Percentiles rank a stretch among this genome's conserved stretches.
Conservation (phyloP, 163 green algal genomes). For the Chloromonas sp. region DNA sequence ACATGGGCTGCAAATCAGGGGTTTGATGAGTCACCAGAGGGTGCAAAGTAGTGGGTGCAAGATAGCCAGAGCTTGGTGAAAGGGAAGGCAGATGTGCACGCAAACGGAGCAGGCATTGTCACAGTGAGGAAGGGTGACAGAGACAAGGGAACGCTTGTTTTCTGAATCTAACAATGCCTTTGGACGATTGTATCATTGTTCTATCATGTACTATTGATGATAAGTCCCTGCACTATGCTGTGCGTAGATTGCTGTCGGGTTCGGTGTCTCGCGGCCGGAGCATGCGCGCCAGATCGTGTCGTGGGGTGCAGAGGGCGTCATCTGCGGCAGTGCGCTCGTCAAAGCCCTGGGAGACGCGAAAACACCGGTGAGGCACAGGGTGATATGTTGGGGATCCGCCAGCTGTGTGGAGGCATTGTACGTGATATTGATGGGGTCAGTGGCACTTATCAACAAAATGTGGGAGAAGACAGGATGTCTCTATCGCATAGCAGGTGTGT, state of each 20-base stretch:
- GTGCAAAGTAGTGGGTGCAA: background rate
- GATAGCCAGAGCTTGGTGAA: background rate
- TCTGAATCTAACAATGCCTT: background rate
- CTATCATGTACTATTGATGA: background rate
- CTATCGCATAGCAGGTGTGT: no score
- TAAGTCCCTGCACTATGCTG: no score
- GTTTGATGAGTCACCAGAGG: background rate
- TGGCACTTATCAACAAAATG: no score
- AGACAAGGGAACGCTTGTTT: background rate
- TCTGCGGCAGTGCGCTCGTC: conserved; percentile 91
- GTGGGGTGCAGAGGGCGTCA: conserved; percentile 91
- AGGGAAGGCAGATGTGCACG: no score
- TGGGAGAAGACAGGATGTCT: no score
- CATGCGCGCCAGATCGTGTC: conserved; percentile 67
- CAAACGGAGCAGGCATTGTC: no score
- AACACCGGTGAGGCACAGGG: conserved; percentile 32
- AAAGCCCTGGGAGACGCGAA: conserved; percentile 69
- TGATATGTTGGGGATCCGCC: no score
- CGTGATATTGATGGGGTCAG: no score
- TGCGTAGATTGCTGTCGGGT: conserved; percentile 82
- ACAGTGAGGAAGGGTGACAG: no score
- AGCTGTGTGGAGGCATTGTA: no score
- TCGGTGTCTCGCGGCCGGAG: conserved; percentile 87
- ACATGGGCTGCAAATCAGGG: background rate
- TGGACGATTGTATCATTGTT: no score